These are phyloP conservation scores for Yarrowia sp. DNA, from an alignment of 805 yeast species.

Conservation along the genomic window DNA sequence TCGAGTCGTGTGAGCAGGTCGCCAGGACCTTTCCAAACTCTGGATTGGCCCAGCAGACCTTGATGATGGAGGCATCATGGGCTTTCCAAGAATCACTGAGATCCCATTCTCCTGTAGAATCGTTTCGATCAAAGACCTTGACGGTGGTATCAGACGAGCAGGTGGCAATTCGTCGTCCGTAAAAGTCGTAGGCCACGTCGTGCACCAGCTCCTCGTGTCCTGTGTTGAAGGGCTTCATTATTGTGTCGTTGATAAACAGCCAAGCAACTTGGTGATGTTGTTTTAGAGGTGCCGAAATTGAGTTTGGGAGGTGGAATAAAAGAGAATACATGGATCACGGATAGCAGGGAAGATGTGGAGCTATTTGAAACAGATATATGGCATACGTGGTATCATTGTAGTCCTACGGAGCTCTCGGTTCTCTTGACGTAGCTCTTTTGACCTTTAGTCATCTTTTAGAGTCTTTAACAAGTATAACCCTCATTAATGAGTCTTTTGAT, in stretches of 20 bases:
- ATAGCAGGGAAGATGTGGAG: no score
- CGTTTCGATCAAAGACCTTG: slow-evolving; percentile 75
- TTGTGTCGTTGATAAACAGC: neutral
- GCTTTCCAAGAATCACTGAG: slow-evolving; percentile 93
- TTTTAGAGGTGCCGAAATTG: neutral
- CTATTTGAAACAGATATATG: no score
- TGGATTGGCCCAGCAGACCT: slow-evolving; percentile 92
- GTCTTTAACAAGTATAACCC: no score
- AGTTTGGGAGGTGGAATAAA: neutral
- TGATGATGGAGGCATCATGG: slow-evolving; percentile 85
- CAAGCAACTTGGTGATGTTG: slow-evolving; percentile 8
- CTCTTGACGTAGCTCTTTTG: no score
- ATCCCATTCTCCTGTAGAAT: slow-evolving; percentile 64
- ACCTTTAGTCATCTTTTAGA: no score
- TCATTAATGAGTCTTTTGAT: no score
- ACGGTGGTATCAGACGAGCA: slow-evolving; percentile 95
- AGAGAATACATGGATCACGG: no score
- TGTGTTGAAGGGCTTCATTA: slow-evolving; percentile 76
- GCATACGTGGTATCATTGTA: no score
- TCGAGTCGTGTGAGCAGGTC: slow-evolving; percentile 87
- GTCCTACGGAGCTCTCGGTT: no score
- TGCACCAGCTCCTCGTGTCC: slow-evolving; percentile 94
- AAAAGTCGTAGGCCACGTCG: slow-evolving; percentile 86
- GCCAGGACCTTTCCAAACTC: slow-evolving; percentile 89
- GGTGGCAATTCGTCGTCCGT: slow-evolving; percentile 91